Conservation (phyloP, 2,329 filamentous ascomycete genomes). For the Diplodia scrobiculata region DNA sequence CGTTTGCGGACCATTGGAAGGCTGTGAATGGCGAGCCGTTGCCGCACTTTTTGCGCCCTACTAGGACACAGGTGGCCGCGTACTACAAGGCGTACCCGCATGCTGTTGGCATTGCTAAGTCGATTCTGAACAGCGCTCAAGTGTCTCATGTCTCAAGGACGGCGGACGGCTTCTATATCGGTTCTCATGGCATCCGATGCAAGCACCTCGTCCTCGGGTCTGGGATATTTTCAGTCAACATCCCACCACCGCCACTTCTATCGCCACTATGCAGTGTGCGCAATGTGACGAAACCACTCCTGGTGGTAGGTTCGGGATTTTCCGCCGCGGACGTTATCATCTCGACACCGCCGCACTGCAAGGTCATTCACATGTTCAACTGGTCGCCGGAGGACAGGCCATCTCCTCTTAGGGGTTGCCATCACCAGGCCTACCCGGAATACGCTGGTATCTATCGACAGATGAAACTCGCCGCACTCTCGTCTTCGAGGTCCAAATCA, state of each 20-base stretch:
- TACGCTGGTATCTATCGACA: slow-evolving; percentile 62
- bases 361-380: slow-evolving; percentile 62
- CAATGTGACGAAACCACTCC: slow-evolving; percentile 46
- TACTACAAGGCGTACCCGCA: slow-evolving; percentile 59
- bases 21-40: slow-evolving; percentile 47
- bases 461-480: slow-evolving; percentile 57
- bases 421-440: slow-evolving; percentile 63
- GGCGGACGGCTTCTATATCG: slow-evolving; percentile 53
- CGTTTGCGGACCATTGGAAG: slow-evolving; percentile 57
- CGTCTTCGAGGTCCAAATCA: slow-evolving; percentile 31
- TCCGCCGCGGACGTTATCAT: slow-evolving; percentile 64
- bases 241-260: slow-evolving; percentile 55
- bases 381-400: slow-evolving; percentile 60
- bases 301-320: slow-evolving; percentile 64
- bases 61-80: slow-evolving; percentile 56
- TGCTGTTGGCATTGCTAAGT: slow-evolving; percentile 55
- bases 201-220: slow-evolving; percentile 61
- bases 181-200: slow-evolving; percentile 57
- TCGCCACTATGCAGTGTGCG: slow-evolving; percentile 47
- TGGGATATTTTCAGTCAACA: slow-evolving; percentile 60
- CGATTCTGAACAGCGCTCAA: slow-evolving; percentile 49
- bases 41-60: slow-evolving; percentile 58
- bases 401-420: slow-evolving; percentile 61
- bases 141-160: slow-evolving; percentile 51
- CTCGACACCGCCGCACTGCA: slow-evolving; percentile 54